Base-by-base conservation (phyloP, 1,284 basidiomycete species). In the Leccinum glutinopallens region DNA sequence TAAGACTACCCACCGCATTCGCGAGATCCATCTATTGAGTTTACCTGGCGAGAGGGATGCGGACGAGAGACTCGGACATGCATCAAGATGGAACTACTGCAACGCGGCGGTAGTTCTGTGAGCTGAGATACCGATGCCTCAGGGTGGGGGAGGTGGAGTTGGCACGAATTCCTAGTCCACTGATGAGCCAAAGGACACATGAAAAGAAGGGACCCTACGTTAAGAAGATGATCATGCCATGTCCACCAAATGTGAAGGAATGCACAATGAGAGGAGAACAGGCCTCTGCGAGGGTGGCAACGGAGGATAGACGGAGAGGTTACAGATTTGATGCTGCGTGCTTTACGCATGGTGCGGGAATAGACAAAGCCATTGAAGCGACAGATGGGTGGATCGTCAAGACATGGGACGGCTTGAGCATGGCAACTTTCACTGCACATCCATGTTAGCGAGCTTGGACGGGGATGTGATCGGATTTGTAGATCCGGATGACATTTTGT, bases 391-490 rank as follows among this genome's bases (percentile, higher is more conserved):
- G 81, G 13, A 83, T 74, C 32, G 84, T 81, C 71, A 94, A 80
- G 15, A 86, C 84, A 32, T 89, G 88, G 2, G 92, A 92, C 0
- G 92, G 93, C 71, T 91, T 93, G 63, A 96, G 80, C 91, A 96
- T 94, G 17, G 91, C 91, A 3, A 91, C 91, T 72, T 95, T 95
- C 51, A 96, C 92, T 2, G 88, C 86, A 0, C 87, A 66, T 93
- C 92, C 84, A 96, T 91, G 25, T 85, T 85, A 49, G 83, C 80
- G 8, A 96, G 84, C 76, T 93, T 2, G 88, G 87, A 12, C 93
- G 84, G 17, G 94, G 79, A 10, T 85, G 87, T 1, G 84, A 78
- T 5, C 93, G 93, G 46, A 95, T 93, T 78, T 96, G 92, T 57
- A 94, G 85, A 62, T 94, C 90, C 92, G 93, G 70, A 61, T 53